A percentile compares a stretch with the other conserved stretches of the same genome.
phyloP scores from a whole-genome alignment of 306 rosid genomes.

The Canavalia gladiata region DNA sequence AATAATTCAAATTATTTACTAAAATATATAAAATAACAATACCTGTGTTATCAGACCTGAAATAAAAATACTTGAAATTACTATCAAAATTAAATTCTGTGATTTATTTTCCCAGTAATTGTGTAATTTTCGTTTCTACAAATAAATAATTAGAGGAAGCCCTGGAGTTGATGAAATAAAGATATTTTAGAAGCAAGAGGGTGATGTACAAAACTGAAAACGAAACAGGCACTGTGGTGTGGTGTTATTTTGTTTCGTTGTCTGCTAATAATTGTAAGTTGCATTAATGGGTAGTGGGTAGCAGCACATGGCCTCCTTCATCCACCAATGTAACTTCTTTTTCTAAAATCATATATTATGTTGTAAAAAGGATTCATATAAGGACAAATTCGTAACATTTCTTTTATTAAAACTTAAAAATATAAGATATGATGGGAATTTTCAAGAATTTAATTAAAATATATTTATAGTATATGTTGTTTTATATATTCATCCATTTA shows the following conservation, averaged over 20 bases:
- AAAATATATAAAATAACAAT: too few relatives aligned
- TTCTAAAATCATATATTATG: neutral
- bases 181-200: neutral
- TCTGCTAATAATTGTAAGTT: conserved; percentile 39
- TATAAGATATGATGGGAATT: too few relatives aligned
- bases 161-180: neutral
- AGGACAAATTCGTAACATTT: neutral
- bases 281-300: conserved; percentile 26
- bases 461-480: too few relatives aligned
- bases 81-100: too few relatives aligned
- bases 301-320: conserved; percentile 43
- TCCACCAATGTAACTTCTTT: conserved; percentile 39
- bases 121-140: too few relatives aligned
- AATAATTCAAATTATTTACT: too few relatives aligned
- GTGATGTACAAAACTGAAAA: neutral
- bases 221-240: neutral
- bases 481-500: too few relatives aligned
- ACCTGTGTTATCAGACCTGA: too few relatives aligned
- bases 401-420: neutral
- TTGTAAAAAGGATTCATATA: neutral
- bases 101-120: too few relatives aligned
- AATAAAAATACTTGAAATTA: too few relatives aligned
- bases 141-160: too few relatives aligned
- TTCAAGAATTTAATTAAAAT: too few relatives aligned
- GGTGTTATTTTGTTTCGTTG: conserved; percentile 41